phyloP scores from a whole-genome alignment of 2,329 filamentous ascomycete genomes.

The Ceratocystis colombiana region DNA sequence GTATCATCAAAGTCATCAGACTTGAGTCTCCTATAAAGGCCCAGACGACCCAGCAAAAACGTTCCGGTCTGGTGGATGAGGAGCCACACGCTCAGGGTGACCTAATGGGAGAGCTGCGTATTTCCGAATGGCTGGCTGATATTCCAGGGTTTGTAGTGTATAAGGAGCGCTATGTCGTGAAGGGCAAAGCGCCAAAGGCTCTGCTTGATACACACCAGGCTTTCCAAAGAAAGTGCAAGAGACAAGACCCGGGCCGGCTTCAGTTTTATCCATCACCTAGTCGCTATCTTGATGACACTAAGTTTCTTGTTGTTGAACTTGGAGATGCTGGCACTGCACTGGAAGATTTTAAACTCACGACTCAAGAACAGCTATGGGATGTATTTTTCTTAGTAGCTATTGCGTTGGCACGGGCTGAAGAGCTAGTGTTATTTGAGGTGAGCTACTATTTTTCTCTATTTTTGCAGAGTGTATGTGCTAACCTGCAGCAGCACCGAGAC shows the following conservation, averaged over 20 bases:
- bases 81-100: conserved; percentile 47
- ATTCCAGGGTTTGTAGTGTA: conserved; percentile 57
- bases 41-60: conserved; percentile 47
- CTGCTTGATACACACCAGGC: conserved; percentile 51
- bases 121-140: conserved; percentile 54
- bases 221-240: conserved; percentile 46
- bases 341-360: conserved; percentile 46
- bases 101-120: conserved; percentile 49
- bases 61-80: conserved; percentile 47
- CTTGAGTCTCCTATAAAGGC: conserved; percentile 48
- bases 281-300: conserved; percentile 47
- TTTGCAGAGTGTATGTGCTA: background rate
- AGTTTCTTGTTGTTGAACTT: conserved; percentile 52
- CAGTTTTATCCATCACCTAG: conserved; percentile 55
- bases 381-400: conserved; percentile 52
- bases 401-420: conserved; percentile 50
- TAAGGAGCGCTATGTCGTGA: conserved; percentile 53
- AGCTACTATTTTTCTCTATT: conserved; percentile 22
- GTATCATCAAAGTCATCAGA: conserved; percentile 56
- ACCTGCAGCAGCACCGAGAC: conserved; percentile 46
- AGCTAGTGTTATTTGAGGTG: conserved; percentile 51
- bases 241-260: conserved; percentile 45
- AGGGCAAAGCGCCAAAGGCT: conserved; percentile 44
- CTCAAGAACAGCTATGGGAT: conserved; percentile 49
- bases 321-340: conserved; percentile 52